phyloP scores from a whole-genome alignment of 2,329 filamentous ascomycete species.

The Chrysosporium queenslandicum region DNA sequence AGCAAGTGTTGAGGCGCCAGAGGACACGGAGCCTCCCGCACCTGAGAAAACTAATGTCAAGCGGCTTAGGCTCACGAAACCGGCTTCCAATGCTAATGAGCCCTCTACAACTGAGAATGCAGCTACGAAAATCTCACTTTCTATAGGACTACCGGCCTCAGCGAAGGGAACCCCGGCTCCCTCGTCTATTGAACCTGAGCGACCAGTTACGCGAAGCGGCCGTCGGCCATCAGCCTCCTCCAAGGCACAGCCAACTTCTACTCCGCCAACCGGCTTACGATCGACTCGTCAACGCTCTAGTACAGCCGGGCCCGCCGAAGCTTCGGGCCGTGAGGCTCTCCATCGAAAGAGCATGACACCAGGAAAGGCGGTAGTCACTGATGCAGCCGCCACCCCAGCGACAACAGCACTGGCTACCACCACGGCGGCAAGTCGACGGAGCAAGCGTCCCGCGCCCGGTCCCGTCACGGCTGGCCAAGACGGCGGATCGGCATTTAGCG shows the following conservation, averaged over 20 bases:
- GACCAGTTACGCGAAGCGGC: constrained; percentile 9
- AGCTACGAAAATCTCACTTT: constrained; percentile 11
- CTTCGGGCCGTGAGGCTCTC: constrained; percentile 23
- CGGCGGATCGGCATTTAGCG: constrained; percentile 52
- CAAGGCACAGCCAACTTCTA: constrained; percentile 20
- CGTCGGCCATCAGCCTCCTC: constrained; percentile 18
- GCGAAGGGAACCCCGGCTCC: constrained; percentile 9
- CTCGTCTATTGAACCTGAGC: constrained; percentile 14
- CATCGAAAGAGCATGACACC: constrained; percentile 37
- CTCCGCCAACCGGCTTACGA: constrained; percentile 16
- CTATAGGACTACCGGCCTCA: constrained; percentile 13
- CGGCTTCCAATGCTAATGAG: constrained; percentile 16
- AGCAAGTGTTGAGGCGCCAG: constrained; percentile 23
- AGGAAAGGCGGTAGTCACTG: constrained; percentile 22
- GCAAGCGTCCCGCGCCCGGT: constrained; percentile 51
- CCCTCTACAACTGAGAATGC: constrained; percentile 16
- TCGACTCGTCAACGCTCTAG: constrained; percentile 20
- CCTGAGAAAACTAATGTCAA: constrained; percentile 27
- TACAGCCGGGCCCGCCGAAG: constrained; percentile 14
- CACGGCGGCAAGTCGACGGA: constrained; percentile 38
- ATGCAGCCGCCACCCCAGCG: constrained; percentile 34
- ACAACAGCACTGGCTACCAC: constrained; percentile 22
- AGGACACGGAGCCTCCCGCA: constrained; percentile 21
- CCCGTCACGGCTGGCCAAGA: constrained; percentile 48
- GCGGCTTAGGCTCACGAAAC: constrained; percentile 32